Evolutionary conservation across 176 grass and related monocot species (phyloP).

Genomic region (Thinopyrum elongatum): DNA sequence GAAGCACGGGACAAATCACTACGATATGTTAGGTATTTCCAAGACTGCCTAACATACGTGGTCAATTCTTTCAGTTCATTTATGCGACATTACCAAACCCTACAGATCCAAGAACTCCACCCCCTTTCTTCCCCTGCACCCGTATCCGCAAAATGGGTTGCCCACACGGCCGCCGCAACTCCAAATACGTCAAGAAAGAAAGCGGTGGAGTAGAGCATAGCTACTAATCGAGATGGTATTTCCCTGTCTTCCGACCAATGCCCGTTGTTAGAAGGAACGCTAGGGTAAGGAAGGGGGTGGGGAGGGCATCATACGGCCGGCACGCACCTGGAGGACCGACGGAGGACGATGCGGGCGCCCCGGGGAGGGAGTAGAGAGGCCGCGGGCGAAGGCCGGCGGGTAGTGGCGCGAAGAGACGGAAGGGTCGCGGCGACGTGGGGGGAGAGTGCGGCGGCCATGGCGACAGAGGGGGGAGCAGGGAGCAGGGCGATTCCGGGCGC

Average conservation of each 20-base stretch:
- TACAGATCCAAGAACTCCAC: not conserved
- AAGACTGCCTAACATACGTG: not conserved
- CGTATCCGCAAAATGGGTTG: not conserved
- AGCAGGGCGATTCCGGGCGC: no score
- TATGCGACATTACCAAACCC: not conserved
- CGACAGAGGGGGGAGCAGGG: not conserved
- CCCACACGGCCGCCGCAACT: not conserved
- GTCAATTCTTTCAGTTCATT: not conserved
- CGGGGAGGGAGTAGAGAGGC: not conserved
- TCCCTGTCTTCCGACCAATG: not conserved
- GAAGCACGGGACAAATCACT: not conserved
- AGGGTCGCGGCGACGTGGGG: not conserved
- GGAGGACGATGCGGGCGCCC: not conserved
- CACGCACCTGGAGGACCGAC: conserved; percentile 34
- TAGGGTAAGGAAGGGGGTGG: not conserved
- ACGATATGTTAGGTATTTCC: not conserved
- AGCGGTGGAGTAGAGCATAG: not conserved
- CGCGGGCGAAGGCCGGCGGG: not conserved
- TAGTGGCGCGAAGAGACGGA: not conserved
- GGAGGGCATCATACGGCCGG: not conserved
- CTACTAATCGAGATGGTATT: not conserved
- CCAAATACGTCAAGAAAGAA: not conserved
- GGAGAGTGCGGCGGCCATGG: conserved; percentile 25
- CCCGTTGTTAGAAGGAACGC: not conserved
- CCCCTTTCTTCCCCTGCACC: no score